phyloP scores from a whole-genome alignment of 2,329 filamentous ascomycete species.

The Aspergillus versicolor region DNA sequence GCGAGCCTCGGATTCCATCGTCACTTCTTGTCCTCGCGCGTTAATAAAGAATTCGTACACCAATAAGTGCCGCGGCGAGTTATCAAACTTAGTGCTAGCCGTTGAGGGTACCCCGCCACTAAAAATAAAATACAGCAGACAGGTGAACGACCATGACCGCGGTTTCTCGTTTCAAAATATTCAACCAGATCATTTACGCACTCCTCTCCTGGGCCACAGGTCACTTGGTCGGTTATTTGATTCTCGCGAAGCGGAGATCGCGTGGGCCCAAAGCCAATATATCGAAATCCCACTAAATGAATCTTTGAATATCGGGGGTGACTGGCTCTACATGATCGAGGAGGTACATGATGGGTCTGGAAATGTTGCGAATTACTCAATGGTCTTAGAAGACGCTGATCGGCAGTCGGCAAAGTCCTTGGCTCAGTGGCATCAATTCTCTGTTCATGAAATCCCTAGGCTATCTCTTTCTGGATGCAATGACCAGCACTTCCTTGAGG shows the following conservation, averaged over 20 bases:
- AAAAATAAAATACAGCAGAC: slow-evolving; percentile 87
- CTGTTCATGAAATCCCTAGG: slow-evolving; percentile 81
- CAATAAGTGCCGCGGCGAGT: slow-evolving; percentile 78
- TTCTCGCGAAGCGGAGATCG: slow-evolving; percentile 54
- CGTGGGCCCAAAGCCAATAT: slow-evolving; percentile 75
- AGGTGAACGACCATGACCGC: slow-evolving; percentile 77
- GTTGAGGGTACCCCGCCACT: slow-evolving; percentile 87
- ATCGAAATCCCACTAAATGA: slow-evolving; percentile 87
- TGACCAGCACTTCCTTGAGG: slow-evolving; percentile 74
- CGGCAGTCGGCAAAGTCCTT: slow-evolving; percentile 57
- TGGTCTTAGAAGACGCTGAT: slow-evolving; percentile 66
- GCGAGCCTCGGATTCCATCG: slow-evolving; percentile 71
- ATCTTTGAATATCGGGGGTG: slow-evolving; percentile 73
- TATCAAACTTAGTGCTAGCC: slow-evolving; percentile 80
- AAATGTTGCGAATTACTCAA: slow-evolving; percentile 73
- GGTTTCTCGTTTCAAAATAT: slow-evolving; percentile 91
- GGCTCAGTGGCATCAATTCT: slow-evolving; percentile 72
- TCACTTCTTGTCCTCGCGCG: slow-evolving; percentile 82
- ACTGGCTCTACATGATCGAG: slow-evolving; percentile 87
- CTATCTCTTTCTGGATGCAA: slow-evolving; percentile 73
- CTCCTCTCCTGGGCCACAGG: slow-evolving; percentile 67
- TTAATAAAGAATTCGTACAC: slow-evolving; percentile 63
- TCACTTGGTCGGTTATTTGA: slow-evolving; percentile 58
- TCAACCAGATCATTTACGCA: slow-evolving; percentile 81
- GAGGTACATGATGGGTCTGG: slow-evolving; percentile 90